Evolutionary conservation across 441 rosid species (phyloP), one percentile per base, ranked within the genome.

Genomic region (Jatropha multifida): DNA sequence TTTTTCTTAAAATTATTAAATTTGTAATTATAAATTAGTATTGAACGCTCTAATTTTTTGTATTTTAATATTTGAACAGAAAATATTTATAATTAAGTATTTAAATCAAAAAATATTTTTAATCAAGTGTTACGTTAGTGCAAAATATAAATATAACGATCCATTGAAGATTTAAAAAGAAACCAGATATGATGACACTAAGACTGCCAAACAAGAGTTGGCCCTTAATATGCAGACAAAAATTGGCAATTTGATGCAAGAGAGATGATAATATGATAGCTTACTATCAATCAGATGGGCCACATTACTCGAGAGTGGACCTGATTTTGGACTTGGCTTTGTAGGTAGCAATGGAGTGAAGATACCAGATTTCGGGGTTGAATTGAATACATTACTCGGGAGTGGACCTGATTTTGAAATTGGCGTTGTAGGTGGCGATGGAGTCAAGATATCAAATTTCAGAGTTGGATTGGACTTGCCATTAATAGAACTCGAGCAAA

Each of bases 231-330:
- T 32, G 20, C 13, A 17, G 4, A 32, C 10, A 37, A 12, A 61
- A 13, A 17, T 4, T 58, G 2, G 62, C 23, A 23, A 23, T 23
- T 23, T 23, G 23, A 23, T 23, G 23, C 23, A 23, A 23, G 23
- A 23, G 23, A 23, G 23, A 23, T 23, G 23, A 23, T 58, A 58
- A 17, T 64, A 27, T 49, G 59, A 6, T 12, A 68, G 14, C 52
- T 55, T 71, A 71, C 74, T 52, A 71, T 58, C 74, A 41, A 71
- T 41, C 27, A 40, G 40, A 56, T 71, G 44, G 74, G 14, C 74
- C 8, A 71, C 23, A 54, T 65, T 71, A 23, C 74, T 58, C 4
- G 74, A 23, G 23, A 23, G 23, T 23, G 40, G 38, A 49, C 56
- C 74, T 11, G 65, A 20, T 1, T 71, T 65, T 23, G 65, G 65